Base-by-base conservation (phyloP, 2,329 filamentous ascomycete genomes). In the Ophiostoma montium region DNA sequence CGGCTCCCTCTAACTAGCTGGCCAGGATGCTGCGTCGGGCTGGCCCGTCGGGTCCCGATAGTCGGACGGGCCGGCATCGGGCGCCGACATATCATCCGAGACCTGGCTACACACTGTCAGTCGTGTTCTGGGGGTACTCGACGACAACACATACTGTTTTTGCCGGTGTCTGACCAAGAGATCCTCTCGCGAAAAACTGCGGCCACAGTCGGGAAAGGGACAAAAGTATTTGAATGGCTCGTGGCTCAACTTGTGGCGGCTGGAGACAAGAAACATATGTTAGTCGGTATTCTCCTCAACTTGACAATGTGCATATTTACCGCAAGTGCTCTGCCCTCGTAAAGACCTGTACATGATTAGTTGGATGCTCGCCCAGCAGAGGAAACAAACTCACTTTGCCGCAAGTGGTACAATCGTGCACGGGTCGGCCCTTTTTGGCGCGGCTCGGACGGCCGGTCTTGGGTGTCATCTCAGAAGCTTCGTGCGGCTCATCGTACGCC, bases 381-480 rank as follows among this genome's bases (percentile, higher is more conserved):
- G 16, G 7, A 31, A 27, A 3, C 1, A 18, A 12, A 35, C 31
- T 27, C 15, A 47, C 45, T n/a, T 21, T 39, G 12, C 35, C 43
- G 27, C 46, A 47, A 6, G 12, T 21, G 16, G 18, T 11, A 33
- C 46, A 47, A 16, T 47, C 19, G 21, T 47, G 46, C 2, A 47
- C 46, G 9, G 46, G 46, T 19, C 38, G 38, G 18, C 46, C 46
- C 46, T 47, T 47, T 23, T 47, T 47, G 21, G 46, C 46, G 9
- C 30, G 21, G 46, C 46, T 47, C 2, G 46, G 46, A 11, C 46
- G 46, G 1, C 33, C 27, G 6, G 46, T 47, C 21, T 27, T 21
- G 15, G 46, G 46, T 5, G 46, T 47, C 33, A 47, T 11, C 19
- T 36, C 45, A 1, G 18, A 21, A 5, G 16, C 21, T 11, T 35